Base-by-base conservation (phyloP, 2,329 filamentous ascomycete genomes). In the Cladosporium sp. region DNA sequence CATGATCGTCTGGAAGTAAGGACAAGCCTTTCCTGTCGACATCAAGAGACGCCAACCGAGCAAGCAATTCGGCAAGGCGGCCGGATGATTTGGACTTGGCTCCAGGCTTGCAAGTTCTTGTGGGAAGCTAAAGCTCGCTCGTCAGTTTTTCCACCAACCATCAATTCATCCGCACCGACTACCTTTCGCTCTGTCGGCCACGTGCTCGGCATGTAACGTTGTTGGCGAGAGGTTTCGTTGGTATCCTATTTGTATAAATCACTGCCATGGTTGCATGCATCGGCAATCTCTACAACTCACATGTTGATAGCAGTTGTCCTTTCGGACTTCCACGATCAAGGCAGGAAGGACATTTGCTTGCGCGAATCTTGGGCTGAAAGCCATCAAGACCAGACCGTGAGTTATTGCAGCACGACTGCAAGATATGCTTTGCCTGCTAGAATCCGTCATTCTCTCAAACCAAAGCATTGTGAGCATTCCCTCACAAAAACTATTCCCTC, bases 21-120 rank as follows among this genome's bases (percentile, higher is more conserved):
- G 35, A 38, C 35, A 16, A 38, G 16, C n/a, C 35, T 16, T 38
- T 38, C 5, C 13, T 6, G 4, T 38, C 16, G 16, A 13, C 35
- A 18, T 33, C 33, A 46, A 46, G 43, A 29, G 32, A 46, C 38
- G 43, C 43, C 43, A 46, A 25, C 33, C 33, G 19, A 15, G n/a
- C 42, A 45, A 45, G 30, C 42, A 30, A 35, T 4, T 15, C 33
- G 33, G 43, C 32, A 46, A 15, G n/a, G 15, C 32, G 32, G 43
- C 32, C 43, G 22, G 22, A 27, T 27, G 22, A 46, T 29, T 8
- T 19, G 15, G 32, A 19, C 43, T 46, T 46, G 43, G 43, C 43
- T 43, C n/a, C 19, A 18, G 12, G 25, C 43, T 46, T 46, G 43
- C 27, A 15, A 32, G 36, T 38, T 38, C 43, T 38, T 46, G 32